Conservation (phyloP, 2,329 filamentous ascomycete species). For the Magnaporthiopsis rhizophila region DNA sequence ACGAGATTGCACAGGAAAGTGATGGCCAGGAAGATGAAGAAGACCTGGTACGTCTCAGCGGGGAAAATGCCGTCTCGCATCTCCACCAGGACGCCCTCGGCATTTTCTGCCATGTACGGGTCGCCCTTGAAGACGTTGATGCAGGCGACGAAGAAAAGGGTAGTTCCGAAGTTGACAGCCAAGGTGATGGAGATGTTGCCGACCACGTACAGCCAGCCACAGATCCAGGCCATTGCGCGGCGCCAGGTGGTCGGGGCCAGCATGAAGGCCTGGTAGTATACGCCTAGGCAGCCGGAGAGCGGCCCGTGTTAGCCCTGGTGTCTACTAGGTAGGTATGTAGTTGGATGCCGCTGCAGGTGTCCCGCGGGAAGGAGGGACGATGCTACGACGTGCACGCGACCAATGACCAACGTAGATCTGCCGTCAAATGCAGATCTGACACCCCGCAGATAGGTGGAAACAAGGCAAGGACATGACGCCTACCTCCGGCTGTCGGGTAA, state of each 20-base stretch:
- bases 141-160: conserved; percentile 50
- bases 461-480: not conserved
- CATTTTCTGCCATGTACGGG: conserved; percentile 1
- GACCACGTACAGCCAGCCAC: conserved; percentile 68
- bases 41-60: conserved; percentile 54
- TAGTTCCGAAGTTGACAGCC: conserved; percentile 76
- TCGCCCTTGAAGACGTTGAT: conserved; percentile 46
- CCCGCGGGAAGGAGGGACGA: not conserved
- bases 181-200: conserved; percentile 77
- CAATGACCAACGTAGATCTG: not conserved
- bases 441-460: not conserved
- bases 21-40: conserved; percentile 63
- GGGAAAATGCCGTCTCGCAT: conserved; percentile 25
- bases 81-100: not conserved
- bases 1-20: conserved; percentile 57
- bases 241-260: conserved; percentile 54
- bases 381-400: not conserved
- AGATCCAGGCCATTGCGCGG: conserved; percentile 59
- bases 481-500: conserved; percentile 66
- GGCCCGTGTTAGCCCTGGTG: not conserved
- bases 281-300: conserved; percentile 20
- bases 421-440: not conserved
- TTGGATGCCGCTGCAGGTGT: not conserved
- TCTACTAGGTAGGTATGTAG: not conserved
- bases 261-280: conserved; percentile 76